phyloP scores from a whole-genome alignment of 1,139 yeast genomes.

The Lodderomyces oxycetoniae region DNA sequence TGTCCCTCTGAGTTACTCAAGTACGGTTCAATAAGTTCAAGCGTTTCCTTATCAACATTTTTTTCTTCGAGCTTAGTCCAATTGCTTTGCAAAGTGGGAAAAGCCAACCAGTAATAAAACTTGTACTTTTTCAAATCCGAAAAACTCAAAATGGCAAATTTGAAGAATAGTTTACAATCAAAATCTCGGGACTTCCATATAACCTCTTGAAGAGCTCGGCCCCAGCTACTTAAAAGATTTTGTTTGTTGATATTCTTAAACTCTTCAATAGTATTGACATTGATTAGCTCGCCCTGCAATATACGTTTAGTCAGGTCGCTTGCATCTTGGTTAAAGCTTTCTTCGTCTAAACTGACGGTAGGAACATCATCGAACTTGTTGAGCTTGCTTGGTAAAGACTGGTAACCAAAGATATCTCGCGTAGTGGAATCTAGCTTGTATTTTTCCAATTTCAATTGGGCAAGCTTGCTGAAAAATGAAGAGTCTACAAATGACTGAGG shows the following conservation, averaged over 20 bases:
- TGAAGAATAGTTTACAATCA: slow-evolving; percentile 18
- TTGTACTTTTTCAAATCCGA: slow-evolving; percentile 86
- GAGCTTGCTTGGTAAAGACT: slow-evolving; percentile 27
- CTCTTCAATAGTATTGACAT: slow-evolving; percentile 81
- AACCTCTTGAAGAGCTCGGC: slow-evolving; percentile 24
- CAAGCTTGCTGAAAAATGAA: slow-evolving; percentile 72
- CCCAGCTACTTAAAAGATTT: slow-evolving; percentile 43
- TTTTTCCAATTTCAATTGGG: slow-evolving; percentile 62
- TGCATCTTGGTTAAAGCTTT: slow-evolving; percentile 27
- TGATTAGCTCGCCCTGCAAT: slow-evolving; percentile 35
- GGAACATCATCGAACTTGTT: slow-evolving; percentile 42
- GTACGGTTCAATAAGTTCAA: slow-evolving; percentile 2
- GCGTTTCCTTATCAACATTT: slow-evolving; percentile 7
- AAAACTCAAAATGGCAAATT: slow-evolving; percentile 62
- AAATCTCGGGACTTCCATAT: slow-evolving; percentile 14
- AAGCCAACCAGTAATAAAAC: slow-evolving; percentile 86
- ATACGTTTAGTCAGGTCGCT: slow-evolving; percentile 6
- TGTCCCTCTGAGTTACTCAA: slow-evolving; percentile 6
- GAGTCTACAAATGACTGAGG: slow-evolving; percentile 76
- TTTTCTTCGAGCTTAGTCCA: slow-evolving; percentile 27
- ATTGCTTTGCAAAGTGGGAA: slow-evolving; percentile 55
- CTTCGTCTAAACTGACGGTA: slow-evolving; percentile 33
- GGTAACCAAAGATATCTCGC: slow-evolving; percentile 36
- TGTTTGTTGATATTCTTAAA: slow-evolving; percentile 67
- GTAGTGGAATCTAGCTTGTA: slow-evolving; percentile 55